A percentile compares a stretch with the other conserved stretches of the same genome.
Evolutionary conservation across 352 stramenopile species (phyloP).

Genomic region (Halophytophthora batemanensis): DNA sequence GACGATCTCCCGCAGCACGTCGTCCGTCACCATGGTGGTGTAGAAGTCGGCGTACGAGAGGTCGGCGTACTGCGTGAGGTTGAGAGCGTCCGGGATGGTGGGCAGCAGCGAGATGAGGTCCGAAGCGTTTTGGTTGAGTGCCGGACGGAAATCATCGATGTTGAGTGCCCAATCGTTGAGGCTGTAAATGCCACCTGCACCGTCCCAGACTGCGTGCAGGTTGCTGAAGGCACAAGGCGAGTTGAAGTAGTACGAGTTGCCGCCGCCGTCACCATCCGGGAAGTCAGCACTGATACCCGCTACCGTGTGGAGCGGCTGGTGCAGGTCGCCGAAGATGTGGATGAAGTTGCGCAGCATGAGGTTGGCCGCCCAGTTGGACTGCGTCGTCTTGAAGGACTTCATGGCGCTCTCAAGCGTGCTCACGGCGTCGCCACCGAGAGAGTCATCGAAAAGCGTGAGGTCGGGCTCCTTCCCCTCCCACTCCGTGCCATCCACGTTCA

Average conservation of each 20-base stretch:
- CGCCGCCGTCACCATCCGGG: constrained; percentile 48
- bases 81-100: constrained; percentile 31
- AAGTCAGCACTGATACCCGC: constrained; percentile 40
- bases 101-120: constrained; percentile 39
- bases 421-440: constrained; percentile 42
- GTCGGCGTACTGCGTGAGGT: constrained; percentile 38
- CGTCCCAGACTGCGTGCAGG: constrained; percentile 66
- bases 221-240: constrained; percentile 52
- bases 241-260: constrained; percentile 58
- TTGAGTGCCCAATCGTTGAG: constrained; percentile 51
- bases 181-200: constrained; percentile 43
- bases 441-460: constrained; percentile 49
- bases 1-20: constrained; percentile 27
- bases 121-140: constrained; percentile 36
- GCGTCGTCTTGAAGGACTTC: constrained; percentile 54
- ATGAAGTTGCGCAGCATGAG: constrained; percentile 63
- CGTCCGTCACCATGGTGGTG: constrained; percentile 25
- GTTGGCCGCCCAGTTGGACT: constrained; percentile 65
- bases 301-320: constrained; percentile 60
- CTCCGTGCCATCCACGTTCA: constrained; percentile 44
- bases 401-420: constrained; percentile 43
- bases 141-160: constrained; percentile 22
- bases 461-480: constrained; percentile 34
- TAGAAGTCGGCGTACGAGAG: constrained; percentile 33
- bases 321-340: constrained; percentile 63